phyloP scores from a whole-genome alignment of 805 yeast genomes.

The Ogataea henricii region DNA sequence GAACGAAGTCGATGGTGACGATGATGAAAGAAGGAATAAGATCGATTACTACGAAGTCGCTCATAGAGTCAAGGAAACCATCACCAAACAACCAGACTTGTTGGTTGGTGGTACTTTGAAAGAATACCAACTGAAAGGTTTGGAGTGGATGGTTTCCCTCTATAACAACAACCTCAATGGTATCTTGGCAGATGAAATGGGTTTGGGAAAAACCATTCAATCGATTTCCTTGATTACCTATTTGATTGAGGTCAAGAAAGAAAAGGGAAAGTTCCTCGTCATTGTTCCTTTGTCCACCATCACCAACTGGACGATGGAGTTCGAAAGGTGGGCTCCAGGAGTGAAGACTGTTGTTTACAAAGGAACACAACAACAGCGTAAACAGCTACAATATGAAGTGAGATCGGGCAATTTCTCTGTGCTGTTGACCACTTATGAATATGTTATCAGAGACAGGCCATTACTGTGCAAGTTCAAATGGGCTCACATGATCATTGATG shows the following conservation, averaged over 20 bases:
- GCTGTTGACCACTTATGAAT: conserved; percentile 78
- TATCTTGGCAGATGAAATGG: conserved; percentile 69
- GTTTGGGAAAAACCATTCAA: conserved; percentile 69
- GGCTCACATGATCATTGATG: conserved; percentile 89
- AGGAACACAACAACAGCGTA: conserved; percentile 75
- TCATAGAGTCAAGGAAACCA: conserved; percentile 68
- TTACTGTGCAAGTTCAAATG: conserved; percentile 67
- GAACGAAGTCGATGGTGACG: conserved; percentile 26
- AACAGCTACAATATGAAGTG: conserved; percentile 61
- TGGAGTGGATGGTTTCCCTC: conserved; percentile 68
- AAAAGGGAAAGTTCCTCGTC: conserved; percentile 70
- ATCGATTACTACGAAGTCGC: conserved; percentile 83
- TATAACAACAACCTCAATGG: conserved; percentile 64
- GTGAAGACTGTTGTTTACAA: conserved; percentile 72
- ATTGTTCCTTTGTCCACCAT: conserved; percentile 83
- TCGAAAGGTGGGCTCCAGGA: conserved; percentile 88
- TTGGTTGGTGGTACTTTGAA: conserved; percentile 78
- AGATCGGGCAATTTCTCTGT: conserved; percentile 74
- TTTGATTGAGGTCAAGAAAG: conserved; percentile 65
- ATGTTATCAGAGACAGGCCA: conserved; percentile 76
- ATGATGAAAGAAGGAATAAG: conserved; percentile 61
- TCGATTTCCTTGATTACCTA: conserved; percentile 77
- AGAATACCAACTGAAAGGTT: conserved; percentile 70
- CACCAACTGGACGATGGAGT: conserved; percentile 84
- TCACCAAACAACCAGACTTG: conserved; percentile 65